These are phyloP conservation scores for Nidula microcarpa DNA, from an alignment of 768 basidiomycete species.

Conservation along the genomic window DNA sequence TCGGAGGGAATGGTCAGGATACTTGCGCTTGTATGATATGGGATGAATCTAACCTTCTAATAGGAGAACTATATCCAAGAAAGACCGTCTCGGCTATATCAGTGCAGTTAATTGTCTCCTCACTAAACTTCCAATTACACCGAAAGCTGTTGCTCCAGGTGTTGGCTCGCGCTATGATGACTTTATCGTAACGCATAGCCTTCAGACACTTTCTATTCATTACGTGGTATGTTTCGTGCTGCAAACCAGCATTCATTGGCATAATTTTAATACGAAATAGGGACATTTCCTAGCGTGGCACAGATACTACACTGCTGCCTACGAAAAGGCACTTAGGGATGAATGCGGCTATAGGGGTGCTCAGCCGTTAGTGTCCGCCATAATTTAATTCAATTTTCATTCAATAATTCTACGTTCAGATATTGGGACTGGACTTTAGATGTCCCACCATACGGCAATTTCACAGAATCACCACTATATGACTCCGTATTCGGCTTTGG, in stretches of 20 bases:
- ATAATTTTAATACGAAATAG: conserved; percentile 2
- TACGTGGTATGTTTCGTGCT: conserved; percentile 13
- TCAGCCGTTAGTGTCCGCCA: conserved; percentile 13
- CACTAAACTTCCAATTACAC: conserved; percentile 10
- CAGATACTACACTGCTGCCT: conserved; percentile 13
- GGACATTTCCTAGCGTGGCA: conserved; percentile 24
- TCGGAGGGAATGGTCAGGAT: background rate
- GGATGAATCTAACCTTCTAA: background rate
- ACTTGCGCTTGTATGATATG: background rate
- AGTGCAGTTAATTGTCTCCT: conserved; percentile 15
- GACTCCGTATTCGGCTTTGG: conserved; percentile 7
- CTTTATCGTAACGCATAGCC: conserved; percentile 17
- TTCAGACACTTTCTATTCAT: conserved; percentile 16
- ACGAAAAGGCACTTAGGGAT: conserved; percentile 15
- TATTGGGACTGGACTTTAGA: conserved; percentile 10
- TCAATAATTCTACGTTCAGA: background rate
- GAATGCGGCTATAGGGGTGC: conserved; percentile 20
- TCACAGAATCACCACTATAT: conserved; percentile 6
- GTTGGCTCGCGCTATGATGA: conserved; percentile 20
- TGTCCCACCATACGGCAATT: background rate
- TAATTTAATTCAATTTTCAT: background rate
- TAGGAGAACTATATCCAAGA: conserved; percentile 9
- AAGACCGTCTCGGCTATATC: conserved; percentile 10
- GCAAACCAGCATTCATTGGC: background rate
- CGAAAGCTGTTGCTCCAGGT: conserved; percentile 11